Evolutionary conservation across 768 basidiomycete genomes (phyloP).

Genomic region (Boletus rubroflammeus): DNA sequence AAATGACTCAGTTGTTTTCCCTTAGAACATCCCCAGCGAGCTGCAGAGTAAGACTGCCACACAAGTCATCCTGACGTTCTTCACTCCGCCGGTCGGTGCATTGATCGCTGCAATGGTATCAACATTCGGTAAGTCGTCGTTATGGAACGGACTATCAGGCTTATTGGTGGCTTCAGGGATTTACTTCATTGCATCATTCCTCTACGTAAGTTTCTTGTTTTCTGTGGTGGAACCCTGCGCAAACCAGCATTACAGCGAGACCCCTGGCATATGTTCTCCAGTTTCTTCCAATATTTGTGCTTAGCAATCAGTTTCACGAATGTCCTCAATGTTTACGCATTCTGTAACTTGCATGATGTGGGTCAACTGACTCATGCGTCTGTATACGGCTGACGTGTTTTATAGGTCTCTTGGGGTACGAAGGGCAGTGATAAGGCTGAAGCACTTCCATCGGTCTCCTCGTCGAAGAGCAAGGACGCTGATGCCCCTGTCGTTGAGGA

Average conservation of each 20-base stretch:
- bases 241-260: constrained; percentile 58
- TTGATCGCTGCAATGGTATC: constrained; percentile 85
- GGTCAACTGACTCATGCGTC: constrained; percentile 16
- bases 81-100: constrained; percentile 73
- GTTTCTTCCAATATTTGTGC: constrained; percentile 86
- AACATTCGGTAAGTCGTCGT: constrained; percentile 62
- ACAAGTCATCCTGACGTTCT: constrained; percentile 56
- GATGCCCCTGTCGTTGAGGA: constrained; percentile 84
- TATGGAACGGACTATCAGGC: background rate
- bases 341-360: constrained; percentile 94
- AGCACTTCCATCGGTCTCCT: constrained; percentile 83
- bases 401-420: constrained; percentile 87
- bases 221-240: background rate
- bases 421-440: constrained; percentile 95
- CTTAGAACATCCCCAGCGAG: constrained; percentile 50
- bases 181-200: constrained; percentile 78
- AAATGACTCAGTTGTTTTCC: background rate
- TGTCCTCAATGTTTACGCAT: constrained; percentile 93
- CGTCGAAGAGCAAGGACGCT: constrained; percentile 72
- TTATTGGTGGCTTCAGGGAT: constrained; percentile 46
- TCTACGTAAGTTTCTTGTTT: constrained; percentile 59
- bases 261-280: constrained; percentile 97
- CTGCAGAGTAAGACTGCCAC: constrained; percentile 46
- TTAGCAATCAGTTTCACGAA: constrained; percentile 93
- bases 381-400: background rate